A percentile compares a stretch with the other conserved stretches of the same genome.
Evolutionary conservation across 2,329 filamentous ascomycete genomes (phyloP).

Genomic region (Fusarium guadeloupense): DNA sequence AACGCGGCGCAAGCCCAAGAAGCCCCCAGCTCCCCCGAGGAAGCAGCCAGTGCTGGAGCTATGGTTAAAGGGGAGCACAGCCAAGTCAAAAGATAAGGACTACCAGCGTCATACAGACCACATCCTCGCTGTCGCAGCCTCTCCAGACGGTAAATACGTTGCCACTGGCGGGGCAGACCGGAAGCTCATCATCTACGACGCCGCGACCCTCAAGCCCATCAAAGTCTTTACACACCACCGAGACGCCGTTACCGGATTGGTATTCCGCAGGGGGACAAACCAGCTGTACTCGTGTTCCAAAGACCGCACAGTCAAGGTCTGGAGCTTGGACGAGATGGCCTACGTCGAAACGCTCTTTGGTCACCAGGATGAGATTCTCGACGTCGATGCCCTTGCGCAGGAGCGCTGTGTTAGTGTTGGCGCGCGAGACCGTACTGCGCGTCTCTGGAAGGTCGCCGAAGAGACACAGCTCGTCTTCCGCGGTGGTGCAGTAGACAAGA

Average conservation of each 20-base stretch:
- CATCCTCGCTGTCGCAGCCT: conserved; percentile 87
- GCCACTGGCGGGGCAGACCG: conserved; percentile 89
- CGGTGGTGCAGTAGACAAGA: conserved; percentile 74
- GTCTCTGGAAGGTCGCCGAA: conserved; percentile 95
- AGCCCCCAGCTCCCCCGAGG: conserved; percentile 65
- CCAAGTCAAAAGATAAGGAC: conserved; percentile 67
- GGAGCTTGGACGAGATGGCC: conserved; percentile 89
- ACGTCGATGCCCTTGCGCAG: conserved; percentile 82
- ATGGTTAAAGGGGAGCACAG: conserved; percentile 69
- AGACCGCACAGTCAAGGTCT: conserved; percentile 94
- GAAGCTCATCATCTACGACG: conserved; percentile 88
- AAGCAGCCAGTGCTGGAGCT: conserved; percentile 70
- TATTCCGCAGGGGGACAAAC: conserved; percentile 87
- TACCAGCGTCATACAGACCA: conserved; percentile 81
- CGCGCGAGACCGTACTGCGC: conserved; percentile 87
- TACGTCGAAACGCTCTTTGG: conserved; percentile 97
- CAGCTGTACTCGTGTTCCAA: conserved; percentile 91
- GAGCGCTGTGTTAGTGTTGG: conserved; percentile 94
- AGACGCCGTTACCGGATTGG: conserved; percentile 83
- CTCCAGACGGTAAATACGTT: conserved; percentile 87
- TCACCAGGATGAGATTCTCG: conserved; percentile 89
- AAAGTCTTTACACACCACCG: conserved; percentile 92
- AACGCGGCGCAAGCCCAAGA: conserved; percentile 67
- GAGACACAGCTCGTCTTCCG: conserved; percentile 96
- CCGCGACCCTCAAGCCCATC: conserved; percentile 78